Percentiles rank a stretch among this genome's conserved stretches.
These are phyloP conservation scores for Macrophomina pseudophaseolina DNA, from an alignment of 2,329 filamentous ascomycete species.

Conservation along the genomic window DNA sequence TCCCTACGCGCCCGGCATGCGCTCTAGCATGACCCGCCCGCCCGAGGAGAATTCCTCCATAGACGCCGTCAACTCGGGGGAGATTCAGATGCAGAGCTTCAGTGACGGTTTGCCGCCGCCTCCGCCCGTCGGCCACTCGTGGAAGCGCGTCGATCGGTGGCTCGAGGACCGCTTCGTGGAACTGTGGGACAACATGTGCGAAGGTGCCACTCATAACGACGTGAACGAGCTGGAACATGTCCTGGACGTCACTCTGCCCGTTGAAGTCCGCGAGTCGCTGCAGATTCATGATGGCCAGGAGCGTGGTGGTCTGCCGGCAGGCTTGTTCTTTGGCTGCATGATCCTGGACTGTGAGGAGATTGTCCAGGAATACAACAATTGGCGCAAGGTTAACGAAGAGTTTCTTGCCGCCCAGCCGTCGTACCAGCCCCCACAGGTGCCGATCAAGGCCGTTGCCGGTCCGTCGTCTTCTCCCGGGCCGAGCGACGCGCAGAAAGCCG, in stretches of 20 bases:
- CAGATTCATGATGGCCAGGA: slow-evolving; percentile 96
- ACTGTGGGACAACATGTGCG: slow-evolving; percentile 89
- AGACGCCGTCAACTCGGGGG: slow-evolving; percentile 74
- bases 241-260: slow-evolving; percentile 89
- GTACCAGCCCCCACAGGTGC: slow-evolving; percentile 65
- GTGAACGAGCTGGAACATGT: slow-evolving; percentile 96
- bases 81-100: slow-evolving; percentile 97
- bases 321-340: slow-evolving; percentile 93
- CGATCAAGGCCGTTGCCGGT: slow-evolving; percentile 74
- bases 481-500: slow-evolving; percentile 51
- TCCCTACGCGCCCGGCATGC: slow-evolving; percentile 88
- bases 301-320: slow-evolving; percentile 85
- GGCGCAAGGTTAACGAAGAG: slow-evolving; percentile 90
- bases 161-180: slow-evolving; percentile 94
- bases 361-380: slow-evolving; percentile 96
- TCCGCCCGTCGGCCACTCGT: slow-evolving; percentile 86
- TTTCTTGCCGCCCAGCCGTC: slow-evolving; percentile 68
- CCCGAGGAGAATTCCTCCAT: slow-evolving; percentile 64
- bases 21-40: slow-evolving; percentile 74
- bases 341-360: slow-evolving; percentile 97
- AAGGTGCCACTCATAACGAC: slow-evolving; percentile 91
- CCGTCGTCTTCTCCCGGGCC: slow-evolving; percentile 66
- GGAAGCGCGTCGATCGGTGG: slow-evolving; percentile 94
- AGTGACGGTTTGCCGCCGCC: slow-evolving; percentile 88
- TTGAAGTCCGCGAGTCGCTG: slow-evolving; percentile 91